These are phyloP conservation scores for Globisporangium paddicum DNA, from an alignment of 352 stramenopile genomes.

Conservation along the genomic window DNA sequence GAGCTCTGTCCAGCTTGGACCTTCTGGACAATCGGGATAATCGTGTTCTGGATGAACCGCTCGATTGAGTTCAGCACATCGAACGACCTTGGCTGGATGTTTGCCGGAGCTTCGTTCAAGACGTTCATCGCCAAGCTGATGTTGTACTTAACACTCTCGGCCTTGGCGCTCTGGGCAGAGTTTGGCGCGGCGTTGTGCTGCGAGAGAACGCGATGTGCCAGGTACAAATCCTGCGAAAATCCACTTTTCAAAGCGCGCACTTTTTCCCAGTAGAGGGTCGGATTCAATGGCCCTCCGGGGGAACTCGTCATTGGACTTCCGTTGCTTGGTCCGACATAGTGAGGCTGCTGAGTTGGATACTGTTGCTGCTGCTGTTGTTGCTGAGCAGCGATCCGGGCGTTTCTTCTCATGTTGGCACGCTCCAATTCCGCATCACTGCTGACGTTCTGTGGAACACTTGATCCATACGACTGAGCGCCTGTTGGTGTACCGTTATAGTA, in stretches of 20 bases:
- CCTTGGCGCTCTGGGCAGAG: slow-evolving; percentile 60
- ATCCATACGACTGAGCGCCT: slow-evolving; percentile 11
- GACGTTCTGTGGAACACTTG: slow-evolving; percentile 21
- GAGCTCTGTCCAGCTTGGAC: slow-evolving; percentile 24
- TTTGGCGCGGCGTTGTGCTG: slow-evolving; percentile 61
- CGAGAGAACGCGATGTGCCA: slow-evolving; percentile 61
- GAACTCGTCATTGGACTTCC: slow-evolving; percentile 13
- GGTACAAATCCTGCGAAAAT: slow-evolving; percentile 41
- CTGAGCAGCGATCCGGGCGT: slow-evolving; percentile 15
- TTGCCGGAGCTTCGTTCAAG: slow-evolving; percentile 40
- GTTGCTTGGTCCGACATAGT: slow-evolving; percentile 15
- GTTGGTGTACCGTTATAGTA: slow-evolving; percentile 40
- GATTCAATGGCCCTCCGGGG: slow-evolving; percentile 19
- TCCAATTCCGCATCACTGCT: slow-evolving; percentile 49
- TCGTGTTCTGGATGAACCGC: slow-evolving; percentile 71
- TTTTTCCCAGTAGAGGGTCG: slow-evolving; percentile 68
- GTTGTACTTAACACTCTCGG: slow-evolving; percentile 78
- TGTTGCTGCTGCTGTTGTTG: slow-evolving; percentile 21
- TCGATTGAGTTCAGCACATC: slow-evolving; percentile 79
- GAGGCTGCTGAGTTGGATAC: slow-evolving; percentile 18
- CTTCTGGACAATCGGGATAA: slow-evolving; percentile 73
- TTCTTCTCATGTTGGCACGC: slow-evolving; percentile 34
- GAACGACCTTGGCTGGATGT: slow-evolving; percentile 47
- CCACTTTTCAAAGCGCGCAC: slow-evolving; percentile 48
- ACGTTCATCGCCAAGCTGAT: slow-evolving; percentile 69